Evolutionary conservation across 371 early-diverging fungal species (phyloP).

Genomic region (Mortierella sp.): DNA sequence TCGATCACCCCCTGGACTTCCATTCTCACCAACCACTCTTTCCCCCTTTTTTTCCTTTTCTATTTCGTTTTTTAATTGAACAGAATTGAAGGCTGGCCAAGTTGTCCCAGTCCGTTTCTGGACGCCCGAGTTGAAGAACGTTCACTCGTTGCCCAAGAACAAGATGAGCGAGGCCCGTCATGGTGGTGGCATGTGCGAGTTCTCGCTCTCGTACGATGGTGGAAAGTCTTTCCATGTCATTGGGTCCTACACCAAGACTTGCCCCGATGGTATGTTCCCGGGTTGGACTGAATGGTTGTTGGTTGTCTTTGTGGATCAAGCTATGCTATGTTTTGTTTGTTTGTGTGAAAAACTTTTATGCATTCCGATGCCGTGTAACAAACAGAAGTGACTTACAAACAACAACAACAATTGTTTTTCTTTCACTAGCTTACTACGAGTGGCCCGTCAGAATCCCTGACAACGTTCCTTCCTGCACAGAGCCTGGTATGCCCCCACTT

Average conservation of each 20-base stretch:
- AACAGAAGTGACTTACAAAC: not conserved
- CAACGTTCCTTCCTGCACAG: constrained; percentile 43
- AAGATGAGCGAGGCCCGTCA: constrained; percentile 56
- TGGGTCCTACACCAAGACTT: constrained; percentile 55
- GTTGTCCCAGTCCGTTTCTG: constrained; percentile 51
- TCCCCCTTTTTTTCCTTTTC: not conserved
- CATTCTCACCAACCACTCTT: not conserved
- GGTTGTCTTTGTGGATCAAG: constrained; percentile 67
- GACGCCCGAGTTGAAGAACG: constrained; percentile 27
- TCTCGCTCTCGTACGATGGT: constrained; percentile 75
- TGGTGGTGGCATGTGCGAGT: constrained; percentile 80
- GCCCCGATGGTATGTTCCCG: constrained; percentile 60
- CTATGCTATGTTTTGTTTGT: not conserved
- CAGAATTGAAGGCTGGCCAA: constrained; percentile 54
- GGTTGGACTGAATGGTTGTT: constrained; percentile 58
- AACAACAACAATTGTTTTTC: not conserved
- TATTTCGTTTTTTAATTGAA: not conserved
- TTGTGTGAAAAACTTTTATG: not conserved
- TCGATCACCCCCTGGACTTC: not conserved
- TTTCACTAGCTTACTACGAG: constrained; percentile 25
- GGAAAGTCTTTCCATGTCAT: constrained; percentile 73
- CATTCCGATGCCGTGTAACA: not conserved
- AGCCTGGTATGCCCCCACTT: constrained; percentile 21
- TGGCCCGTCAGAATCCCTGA: constrained; percentile 51
- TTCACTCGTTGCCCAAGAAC: constrained; percentile 23